Evolutionary conservation across 1,284 basidiomycete genomes (phyloP).

Genomic region (Boletus holoroseus): DNA sequence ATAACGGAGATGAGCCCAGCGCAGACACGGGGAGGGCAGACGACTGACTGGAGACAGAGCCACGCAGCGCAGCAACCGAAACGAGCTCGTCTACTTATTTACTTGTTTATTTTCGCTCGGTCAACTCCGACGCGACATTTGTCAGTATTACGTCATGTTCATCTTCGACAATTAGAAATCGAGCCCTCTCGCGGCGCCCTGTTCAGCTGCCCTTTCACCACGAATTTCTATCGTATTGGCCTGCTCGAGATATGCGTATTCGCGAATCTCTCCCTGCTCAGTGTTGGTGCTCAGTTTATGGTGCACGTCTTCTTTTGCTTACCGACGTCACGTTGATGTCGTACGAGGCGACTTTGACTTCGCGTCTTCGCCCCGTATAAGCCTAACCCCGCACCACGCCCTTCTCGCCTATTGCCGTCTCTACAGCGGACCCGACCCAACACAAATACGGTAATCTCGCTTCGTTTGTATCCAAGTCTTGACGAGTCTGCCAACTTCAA

Average conservation of each 20-base stretch:
- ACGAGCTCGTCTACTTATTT: conserved; percentile 18
- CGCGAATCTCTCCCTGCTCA: too few relatives aligned
- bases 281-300: neutral
- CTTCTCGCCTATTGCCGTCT: conserved; percentile 7
- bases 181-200: neutral
- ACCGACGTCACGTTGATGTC: conserved; percentile 5
- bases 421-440: neutral
- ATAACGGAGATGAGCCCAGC: conserved; percentile 29
- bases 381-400: conserved; percentile 12
- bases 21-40: conserved; percentile 9
- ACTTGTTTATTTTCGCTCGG: conserved; percentile 14
- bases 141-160: conserved; percentile 17
- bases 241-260: too few relatives aligned
- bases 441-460: neutral
- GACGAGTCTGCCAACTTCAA: neutral
- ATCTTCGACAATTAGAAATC: neutral
- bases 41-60: conserved; percentile 9
- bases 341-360: conserved; percentile 3
- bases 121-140: conserved; percentile 23
- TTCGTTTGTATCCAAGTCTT: neutral
- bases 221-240: too few relatives aligned
- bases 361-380: neutral
- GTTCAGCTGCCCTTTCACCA: neutral
- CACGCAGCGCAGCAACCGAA: conserved; percentile 17
- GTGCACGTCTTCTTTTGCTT: neutral